A percentile compares a stretch with the other conserved stretches of the same genome.
Conservation (phyloP, 805 yeast genomes). For the Yarrowia divulgata region DNA sequence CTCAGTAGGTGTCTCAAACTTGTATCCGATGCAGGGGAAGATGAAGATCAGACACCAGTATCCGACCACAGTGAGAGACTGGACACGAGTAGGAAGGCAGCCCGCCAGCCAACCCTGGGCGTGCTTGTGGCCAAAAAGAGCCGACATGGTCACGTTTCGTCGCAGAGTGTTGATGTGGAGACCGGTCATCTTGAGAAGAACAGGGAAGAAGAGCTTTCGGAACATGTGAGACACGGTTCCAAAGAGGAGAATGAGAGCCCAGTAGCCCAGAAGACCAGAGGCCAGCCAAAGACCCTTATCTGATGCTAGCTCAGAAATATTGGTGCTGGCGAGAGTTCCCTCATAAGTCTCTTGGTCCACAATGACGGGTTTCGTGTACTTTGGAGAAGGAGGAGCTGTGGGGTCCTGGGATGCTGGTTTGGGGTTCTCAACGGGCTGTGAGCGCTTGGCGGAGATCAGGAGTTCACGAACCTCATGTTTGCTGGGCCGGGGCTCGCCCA, state of each 20-base stretch:
- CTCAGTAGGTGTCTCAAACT: conserved; percentile 24
- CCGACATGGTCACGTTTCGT: conserved; percentile 20
- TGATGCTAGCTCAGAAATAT: neutral
- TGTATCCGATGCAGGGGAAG: conserved; percentile 46
- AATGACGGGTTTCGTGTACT: conserved; percentile 12
- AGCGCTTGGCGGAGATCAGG: conserved; percentile 1
- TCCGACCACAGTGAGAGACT: conserved; percentile 51
- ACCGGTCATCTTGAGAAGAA: conserved; percentile 41
- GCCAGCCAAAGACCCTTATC: conserved; percentile 43
- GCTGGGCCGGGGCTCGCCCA: neutral
- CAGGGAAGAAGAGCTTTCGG: conserved; percentile 20
- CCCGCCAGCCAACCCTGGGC: conserved; percentile 41
- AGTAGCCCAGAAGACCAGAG: conserved; percentile 47
- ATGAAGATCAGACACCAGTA: conserved; percentile 50
- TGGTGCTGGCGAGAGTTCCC: neutral
- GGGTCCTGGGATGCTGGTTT: conserved; percentile 1
- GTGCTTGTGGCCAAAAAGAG: conserved; percentile 27
- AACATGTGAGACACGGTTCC: conserved; percentile 43
- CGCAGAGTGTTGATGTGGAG: conserved; percentile 17
- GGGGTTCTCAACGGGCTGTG: conserved; percentile 5
- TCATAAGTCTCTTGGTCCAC: conserved; percentile 12
- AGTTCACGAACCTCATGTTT: conserved; percentile 8
- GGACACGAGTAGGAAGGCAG: conserved; percentile 52
- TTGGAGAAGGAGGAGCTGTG: neutral
- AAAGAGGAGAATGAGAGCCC: conserved; percentile 46